Percentiles rank a stretch among this genome's conserved stretches.
Conservation (phyloP, 345 rosid genomes). For the Citropsis articulata region DNA sequence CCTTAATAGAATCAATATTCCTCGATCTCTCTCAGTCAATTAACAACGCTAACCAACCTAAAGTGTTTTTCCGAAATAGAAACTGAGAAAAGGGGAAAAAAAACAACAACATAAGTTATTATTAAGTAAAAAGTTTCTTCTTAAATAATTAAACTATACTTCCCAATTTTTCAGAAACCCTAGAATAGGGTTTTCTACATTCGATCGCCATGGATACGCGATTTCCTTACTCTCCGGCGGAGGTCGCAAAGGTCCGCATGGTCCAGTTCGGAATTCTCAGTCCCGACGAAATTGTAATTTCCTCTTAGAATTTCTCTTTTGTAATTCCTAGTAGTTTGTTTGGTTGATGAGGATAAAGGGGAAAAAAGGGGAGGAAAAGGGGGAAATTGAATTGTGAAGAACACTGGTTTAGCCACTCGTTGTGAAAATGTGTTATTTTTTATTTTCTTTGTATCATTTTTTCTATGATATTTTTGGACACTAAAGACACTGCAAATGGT, state of each 20-base stretch:
- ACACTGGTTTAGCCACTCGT: background rate
- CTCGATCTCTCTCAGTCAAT: background rate
- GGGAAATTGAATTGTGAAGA: background rate
- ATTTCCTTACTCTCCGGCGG: constrained; percentile 89
- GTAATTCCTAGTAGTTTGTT: background rate
- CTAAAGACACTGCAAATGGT: background rate
- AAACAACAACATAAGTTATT: background rate
- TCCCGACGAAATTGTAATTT: constrained; percentile 92
- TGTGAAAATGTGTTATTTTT: background rate
- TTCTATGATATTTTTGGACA: background rate
- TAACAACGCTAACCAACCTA: background rate
- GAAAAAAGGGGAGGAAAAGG: background rate
- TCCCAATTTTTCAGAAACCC: background rate
- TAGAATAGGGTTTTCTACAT: constrained; percentile 4
- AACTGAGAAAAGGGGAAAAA: background rate
- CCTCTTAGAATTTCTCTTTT: constrained; percentile 10
- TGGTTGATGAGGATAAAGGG: constrained; percentile 6
- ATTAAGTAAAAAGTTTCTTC: background rate
- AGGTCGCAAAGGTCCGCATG: constrained; percentile 82
- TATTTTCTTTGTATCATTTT: background rate
- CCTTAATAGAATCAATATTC: background rate
- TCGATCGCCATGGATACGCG: constrained; percentile 51
- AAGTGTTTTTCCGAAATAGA: background rate
- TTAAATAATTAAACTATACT: background rate
- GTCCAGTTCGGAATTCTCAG: constrained; percentile 96